Conservation (phyloP, 2,329 filamentous ascomycete genomes). For the Aspergillus quadrilineatus region DNA sequence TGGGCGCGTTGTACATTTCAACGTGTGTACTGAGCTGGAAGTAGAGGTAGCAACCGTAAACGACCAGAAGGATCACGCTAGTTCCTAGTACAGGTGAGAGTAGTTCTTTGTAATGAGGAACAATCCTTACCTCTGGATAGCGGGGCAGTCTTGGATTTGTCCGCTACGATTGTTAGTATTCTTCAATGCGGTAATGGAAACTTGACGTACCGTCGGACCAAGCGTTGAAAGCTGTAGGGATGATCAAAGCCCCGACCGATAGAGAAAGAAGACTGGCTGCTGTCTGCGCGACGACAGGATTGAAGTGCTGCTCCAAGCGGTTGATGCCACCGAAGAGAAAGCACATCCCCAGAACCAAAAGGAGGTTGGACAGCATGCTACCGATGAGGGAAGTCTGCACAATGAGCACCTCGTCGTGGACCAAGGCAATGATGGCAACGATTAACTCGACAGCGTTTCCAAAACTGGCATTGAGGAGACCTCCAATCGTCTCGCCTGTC, state of each 20-base stretch:
- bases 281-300: conserved; percentile 87
- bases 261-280: conserved; percentile 77
- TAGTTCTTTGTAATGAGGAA: background rate
- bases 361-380: conserved; percentile 84
- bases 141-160: conserved; percentile 27
- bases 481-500: conserved; percentile 81
- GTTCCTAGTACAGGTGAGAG: conserved; percentile 35
- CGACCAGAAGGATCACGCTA: conserved; percentile 76
- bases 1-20: conserved; percentile 74
- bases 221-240: conserved; percentile 80
- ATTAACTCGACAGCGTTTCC: conserved; percentile 89
- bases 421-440: conserved; percentile 79
- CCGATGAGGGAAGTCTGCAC: conserved; percentile 92
- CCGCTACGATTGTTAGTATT: conserved; percentile 22
- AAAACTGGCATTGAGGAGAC: conserved; percentile 85
- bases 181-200: background rate
- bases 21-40: conserved; percentile 90
- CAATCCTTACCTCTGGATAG: conserved; percentile 33
- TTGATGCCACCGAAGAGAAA: conserved; percentile 85
- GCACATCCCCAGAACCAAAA: conserved; percentile 86
- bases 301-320: conserved; percentile 82
- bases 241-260: conserved; percentile 77
- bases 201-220: conserved; percentile 44
- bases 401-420: conserved; percentile 72
- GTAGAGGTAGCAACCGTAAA: conserved; percentile 80